phyloP scores from a whole-genome alignment of 306 rosid genomes.

The Quercus robur region DNA sequence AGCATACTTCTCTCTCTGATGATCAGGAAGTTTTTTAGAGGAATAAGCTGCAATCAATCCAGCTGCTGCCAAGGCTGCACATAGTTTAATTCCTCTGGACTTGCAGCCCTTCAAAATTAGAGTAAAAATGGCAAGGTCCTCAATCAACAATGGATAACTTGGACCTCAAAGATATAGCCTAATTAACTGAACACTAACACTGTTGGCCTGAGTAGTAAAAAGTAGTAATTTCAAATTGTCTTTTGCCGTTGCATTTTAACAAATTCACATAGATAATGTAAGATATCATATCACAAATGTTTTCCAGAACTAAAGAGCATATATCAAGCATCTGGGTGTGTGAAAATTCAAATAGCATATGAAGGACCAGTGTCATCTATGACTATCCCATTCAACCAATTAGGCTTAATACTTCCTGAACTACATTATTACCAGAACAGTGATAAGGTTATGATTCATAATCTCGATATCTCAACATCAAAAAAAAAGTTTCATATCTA shows the following conservation, averaged over 20 bases:
- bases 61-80: slow-evolving; percentile 74
- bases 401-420: background rate
- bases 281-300: too few relatives aligned
- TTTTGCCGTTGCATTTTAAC: background rate
- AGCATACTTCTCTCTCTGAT: slow-evolving; percentile 73
- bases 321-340: background rate
- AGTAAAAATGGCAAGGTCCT: background rate
- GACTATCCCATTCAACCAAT: background rate
- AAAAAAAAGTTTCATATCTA: background rate
- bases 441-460: background rate
- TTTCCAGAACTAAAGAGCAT: background rate
- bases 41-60: slow-evolving; percentile 67
- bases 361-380: background rate
- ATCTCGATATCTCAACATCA: background rate
- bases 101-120: slow-evolving; percentile 65
- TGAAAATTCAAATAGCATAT: background rate
- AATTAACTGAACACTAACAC: background rate
- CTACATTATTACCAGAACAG: background rate
- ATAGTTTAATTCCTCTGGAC: slow-evolving; percentile 71
- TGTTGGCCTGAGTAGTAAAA: background rate
- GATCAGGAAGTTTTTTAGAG: slow-evolving; percentile 48
- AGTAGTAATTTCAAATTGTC: background rate
- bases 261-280: background rate
- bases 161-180: background rate
- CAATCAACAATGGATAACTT: background rate